Percentiles rank a stretch among this genome's conserved stretches.
Conservation (phyloP, 2,329 filamentous ascomycete species). For the Shiraia sp. region DNA sequence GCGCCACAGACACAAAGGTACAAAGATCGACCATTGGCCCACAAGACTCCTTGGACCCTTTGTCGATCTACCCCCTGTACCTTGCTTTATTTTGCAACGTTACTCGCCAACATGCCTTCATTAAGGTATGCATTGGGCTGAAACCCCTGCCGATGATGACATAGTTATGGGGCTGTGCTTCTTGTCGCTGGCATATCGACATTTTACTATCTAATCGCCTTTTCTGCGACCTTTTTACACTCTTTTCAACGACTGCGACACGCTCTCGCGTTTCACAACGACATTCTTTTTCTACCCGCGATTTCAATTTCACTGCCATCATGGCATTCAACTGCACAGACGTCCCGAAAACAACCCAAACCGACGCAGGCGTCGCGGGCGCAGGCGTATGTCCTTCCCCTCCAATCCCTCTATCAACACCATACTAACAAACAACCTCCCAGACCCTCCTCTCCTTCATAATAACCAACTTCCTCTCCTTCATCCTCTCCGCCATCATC, state of each 20-base stretch:
- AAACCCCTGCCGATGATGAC: slow-evolving; percentile 21
- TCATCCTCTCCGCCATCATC: slow-evolving; percentile 60
- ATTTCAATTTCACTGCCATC: neutral
- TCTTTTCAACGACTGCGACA: neutral
- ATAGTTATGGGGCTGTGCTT: slow-evolving; percentile 31
- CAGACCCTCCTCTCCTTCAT: slow-evolving; percentile 67
- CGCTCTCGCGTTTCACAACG: neutral
- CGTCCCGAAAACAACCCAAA: slow-evolving; percentile 51
- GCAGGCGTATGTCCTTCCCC: slow-evolving; percentile 53
- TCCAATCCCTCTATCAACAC: neutral
- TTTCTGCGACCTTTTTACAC: neutral
- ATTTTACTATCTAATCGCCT: neutral
- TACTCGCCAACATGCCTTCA: slow-evolving; percentile 23
- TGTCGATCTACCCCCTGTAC: slow-evolving; percentile 18
- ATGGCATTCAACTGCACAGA: slow-evolving; percentile 45
- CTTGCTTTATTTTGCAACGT: slow-evolving; percentile 19
- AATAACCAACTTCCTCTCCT: slow-evolving; percentile 62
- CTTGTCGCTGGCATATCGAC: neutral
- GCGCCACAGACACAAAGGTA: slow-evolving; percentile 27
- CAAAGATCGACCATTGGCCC: slow-evolving; percentile 23
- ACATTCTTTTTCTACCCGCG: neutral
- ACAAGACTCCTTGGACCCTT: slow-evolving; percentile 13
- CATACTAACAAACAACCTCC: neutral
- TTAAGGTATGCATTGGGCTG: slow-evolving; percentile 11
- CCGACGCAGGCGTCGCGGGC: slow-evolving; percentile 63